These are phyloP conservation scores for Cryptomeria japonica DNA, from an alignment of 75 land plant species.

Conservation along the genomic window DNA sequence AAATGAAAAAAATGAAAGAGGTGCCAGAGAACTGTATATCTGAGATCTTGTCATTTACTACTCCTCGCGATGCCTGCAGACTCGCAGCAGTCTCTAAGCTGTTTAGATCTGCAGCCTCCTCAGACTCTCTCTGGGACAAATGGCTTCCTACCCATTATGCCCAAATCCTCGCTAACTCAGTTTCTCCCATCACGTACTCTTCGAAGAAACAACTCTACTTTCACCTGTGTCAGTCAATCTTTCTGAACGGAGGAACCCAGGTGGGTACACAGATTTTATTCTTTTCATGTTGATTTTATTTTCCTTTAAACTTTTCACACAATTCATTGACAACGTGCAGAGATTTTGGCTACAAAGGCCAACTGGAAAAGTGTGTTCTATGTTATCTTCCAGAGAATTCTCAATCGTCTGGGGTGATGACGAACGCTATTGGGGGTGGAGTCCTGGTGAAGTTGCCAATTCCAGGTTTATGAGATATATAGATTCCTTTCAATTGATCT, in stretches of 20 bases:
- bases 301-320: not conserved
- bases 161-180: conserved; percentile 25
- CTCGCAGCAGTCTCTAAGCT: conserved; percentile 22
- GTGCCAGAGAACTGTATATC: conserved; percentile 52
- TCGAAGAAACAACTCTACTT: conserved; percentile 50
- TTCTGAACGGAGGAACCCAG: conserved; percentile 32
- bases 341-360: conserved; percentile 29
- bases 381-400: conserved; percentile 41
- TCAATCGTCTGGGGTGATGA: conserved; percentile 30
- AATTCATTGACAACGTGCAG: conserved; percentile 14
- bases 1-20: not conserved
- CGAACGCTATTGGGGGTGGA: conserved; percentile 1
- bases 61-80: conserved; percentile 42
- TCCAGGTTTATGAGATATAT: not conserved
- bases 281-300: not conserved
- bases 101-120: conserved; percentile 24
- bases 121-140: conserved; percentile 48
- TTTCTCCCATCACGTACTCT: conserved; percentile 22
- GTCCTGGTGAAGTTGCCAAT: not conserved
- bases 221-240: conserved; percentile 30
- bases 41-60: conserved; percentile 29
- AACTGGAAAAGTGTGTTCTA: conserved; percentile 37
- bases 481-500: too few relatives aligned
- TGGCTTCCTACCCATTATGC: conserved; percentile 38
- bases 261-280: not conserved